Evolutionary conservation across 306 rosid genomes (phyloP).

Genomic region (Malus asiatica): DNA sequence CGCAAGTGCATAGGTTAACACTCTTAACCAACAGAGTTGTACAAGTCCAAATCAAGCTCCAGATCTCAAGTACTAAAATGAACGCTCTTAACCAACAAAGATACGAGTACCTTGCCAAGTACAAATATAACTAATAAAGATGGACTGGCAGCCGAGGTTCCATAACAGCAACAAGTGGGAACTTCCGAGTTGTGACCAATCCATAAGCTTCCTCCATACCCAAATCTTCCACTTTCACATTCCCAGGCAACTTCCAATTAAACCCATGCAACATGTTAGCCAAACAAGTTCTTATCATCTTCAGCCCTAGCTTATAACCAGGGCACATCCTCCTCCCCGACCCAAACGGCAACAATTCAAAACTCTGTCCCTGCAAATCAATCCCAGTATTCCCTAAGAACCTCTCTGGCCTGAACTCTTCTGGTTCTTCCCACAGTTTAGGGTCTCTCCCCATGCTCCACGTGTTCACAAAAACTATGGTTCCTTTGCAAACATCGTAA

Average conservation of each 20-base stretch:
- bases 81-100: too few relatives aligned
- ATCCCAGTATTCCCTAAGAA: constrained; percentile 10
- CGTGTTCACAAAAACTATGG: constrained; percentile 10
- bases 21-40: too few relatives aligned
- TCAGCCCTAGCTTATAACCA: constrained; percentile 4
- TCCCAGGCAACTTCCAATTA: constrained; percentile 7
- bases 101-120: not conserved
- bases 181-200: constrained; percentile 9
- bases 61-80: too few relatives aligned
- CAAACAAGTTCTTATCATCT: not conserved
- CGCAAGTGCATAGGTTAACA: too few relatives aligned
- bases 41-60: too few relatives aligned
- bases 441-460: constrained; percentile 30
- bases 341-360: constrained; percentile 24
- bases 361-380: constrained; percentile 21
- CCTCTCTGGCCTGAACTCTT: constrained; percentile 16
- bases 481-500: constrained; percentile 13
- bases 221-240: constrained; percentile 3
- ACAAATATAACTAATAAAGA: constrained; percentile 8
- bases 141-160: constrained; percentile 20
- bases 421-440: constrained; percentile 13
- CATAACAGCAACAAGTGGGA: constrained; percentile 15
- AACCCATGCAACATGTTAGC: constrained; percentile 24
- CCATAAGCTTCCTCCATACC: constrained; percentile 20
- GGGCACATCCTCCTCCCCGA: constrained; percentile 29